Percentiles rank a stretch among this genome's conserved stretches.
phyloP scores from a whole-genome alignment of 2,329 filamentous ascomycete genomes.

The Microsporum ferrugineum region DNA sequence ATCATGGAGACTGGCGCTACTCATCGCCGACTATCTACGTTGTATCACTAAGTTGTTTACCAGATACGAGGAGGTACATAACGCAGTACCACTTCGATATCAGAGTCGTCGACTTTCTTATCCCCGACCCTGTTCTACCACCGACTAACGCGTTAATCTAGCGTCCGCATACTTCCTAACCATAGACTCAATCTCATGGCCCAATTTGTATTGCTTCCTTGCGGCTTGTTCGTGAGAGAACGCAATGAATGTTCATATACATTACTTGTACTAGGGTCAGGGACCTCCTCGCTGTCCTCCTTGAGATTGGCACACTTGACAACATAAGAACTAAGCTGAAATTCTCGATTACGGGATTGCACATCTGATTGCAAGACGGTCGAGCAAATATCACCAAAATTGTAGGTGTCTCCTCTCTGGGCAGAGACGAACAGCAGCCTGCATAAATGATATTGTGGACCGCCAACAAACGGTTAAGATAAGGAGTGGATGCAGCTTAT shows the following conservation, averaged over 20 bases:
- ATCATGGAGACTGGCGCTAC: too few species aligned
- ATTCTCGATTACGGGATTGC: not conserved
- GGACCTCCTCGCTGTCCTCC: not conserved
- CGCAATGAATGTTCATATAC: not conserved
- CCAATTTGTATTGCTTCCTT: not conserved
- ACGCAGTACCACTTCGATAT: too few species aligned
- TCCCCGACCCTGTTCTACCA: too few species aligned
- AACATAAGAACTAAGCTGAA: not conserved
- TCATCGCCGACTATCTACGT: too few species aligned
- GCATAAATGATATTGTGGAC: slow-evolving; percentile 10
- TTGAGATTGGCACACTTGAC: not conserved
- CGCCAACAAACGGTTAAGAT: slow-evolving; percentile 13
- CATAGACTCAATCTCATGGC: not conserved
- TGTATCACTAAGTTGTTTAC: too few species aligned
- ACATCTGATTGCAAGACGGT: not conserved
- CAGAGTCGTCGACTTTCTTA: too few species aligned
- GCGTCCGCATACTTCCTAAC: not conserved
- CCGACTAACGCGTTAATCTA: too few species aligned
- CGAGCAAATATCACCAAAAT: not conserved
- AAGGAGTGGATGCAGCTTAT: slow-evolving; percentile 11
- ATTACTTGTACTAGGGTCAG: not conserved
- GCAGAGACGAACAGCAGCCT: not conserved
- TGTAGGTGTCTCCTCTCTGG: not conserved
- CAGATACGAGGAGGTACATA: too few species aligned
- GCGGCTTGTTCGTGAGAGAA: not conserved